Base-by-base conservation (phyloP, 768 basidiomycete genomes). In the Psilocybe cubensis region DNA sequence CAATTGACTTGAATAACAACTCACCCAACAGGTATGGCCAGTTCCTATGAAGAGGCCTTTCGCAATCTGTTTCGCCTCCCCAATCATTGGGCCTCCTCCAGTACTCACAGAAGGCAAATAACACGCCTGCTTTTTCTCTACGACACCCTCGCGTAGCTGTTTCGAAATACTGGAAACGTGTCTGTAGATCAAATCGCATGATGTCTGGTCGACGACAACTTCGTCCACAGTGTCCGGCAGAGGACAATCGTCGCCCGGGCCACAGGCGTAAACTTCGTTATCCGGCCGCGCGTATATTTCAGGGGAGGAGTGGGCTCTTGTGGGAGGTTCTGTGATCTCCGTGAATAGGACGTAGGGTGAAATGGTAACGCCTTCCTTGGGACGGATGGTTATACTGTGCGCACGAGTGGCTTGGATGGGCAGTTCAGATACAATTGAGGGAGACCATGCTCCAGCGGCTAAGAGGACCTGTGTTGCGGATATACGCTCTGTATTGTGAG, bases 371-470 rank as follows among this genome's bases (percentile, higher is more conserved):
- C 66, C 67, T 3, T 78, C 66, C 18, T 70, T 66, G 0, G 87
- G 82, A 12, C 73, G 82, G 60, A 91, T 83, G 7, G 83, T 84
- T 65, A 92, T 80, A 64, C 88, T 90, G 69, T 92, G 90, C 0
- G 88, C 89, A 52, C 90, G 86, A 5, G 80, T 85, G 41, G 79
- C 80, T n/a, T 74, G 65, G 62, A 91, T 79, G 14, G 87, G 86
- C 25, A 91, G 77, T 18, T 72, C 59, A 8, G 81, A 75, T 28
- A 89, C 50, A 56, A 96, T 68, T 8, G 66, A 66, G 7, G 91
- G 78, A 0, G 92, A 91, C 94, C 94, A 97, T 14, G 92, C 89
- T 23, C 94, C 94, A n/a, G 91, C 91, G 38, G 87, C 82, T 48
- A 97, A 70, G 38, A 96, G 76, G 59, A 94, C 83, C 54, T 88